Conservation (phyloP, 1,284 basidiomycete genomes). For the Sporisorium exsertum region DNA sequence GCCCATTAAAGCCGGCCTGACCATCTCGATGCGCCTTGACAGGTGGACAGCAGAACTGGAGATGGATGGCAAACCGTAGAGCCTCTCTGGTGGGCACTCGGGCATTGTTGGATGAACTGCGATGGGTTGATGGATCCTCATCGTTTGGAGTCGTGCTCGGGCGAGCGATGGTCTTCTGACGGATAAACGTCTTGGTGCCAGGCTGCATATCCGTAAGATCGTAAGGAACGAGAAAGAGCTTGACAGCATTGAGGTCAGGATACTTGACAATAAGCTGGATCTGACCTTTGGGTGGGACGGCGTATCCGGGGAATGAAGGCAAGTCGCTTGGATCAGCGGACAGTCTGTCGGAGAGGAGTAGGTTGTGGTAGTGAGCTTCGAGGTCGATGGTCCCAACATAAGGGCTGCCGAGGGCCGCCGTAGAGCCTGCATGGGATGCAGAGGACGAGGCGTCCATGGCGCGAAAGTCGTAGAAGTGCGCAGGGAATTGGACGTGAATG, state of each 20-base stretch:
- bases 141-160: neutral
- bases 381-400: conserved; percentile 70
- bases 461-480: conserved; percentile 66
- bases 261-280: conserved; percentile 73
- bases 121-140: neutral
- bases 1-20: conserved; percentile 30
- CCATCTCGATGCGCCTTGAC: conserved; percentile 10
- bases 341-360: conserved; percentile 16
- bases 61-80: conserved; percentile 61
- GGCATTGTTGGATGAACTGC: conserved; percentile 3
- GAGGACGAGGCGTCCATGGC: conserved; percentile 22
- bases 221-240: conserved; percentile 73
- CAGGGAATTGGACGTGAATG: conserved; percentile 66
- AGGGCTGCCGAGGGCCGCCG: conserved; percentile 57
- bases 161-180: conserved; percentile 52
- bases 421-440: conserved; percentile 14
- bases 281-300: conserved; percentile 72
- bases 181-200: conserved; percentile 60
- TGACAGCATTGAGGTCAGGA: conserved; percentile 69
- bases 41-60: conserved; percentile 57
- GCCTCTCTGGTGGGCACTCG: conserved; percentile 35
- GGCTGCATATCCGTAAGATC: conserved; percentile 70
- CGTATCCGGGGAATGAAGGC: conserved; percentile 71
- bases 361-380: conserved; percentile 61
- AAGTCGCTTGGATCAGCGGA: conserved; percentile 7